Conservation (phyloP, 2,329 filamentous ascomycete species). For the Dichotomopilus funicola region DNA sequence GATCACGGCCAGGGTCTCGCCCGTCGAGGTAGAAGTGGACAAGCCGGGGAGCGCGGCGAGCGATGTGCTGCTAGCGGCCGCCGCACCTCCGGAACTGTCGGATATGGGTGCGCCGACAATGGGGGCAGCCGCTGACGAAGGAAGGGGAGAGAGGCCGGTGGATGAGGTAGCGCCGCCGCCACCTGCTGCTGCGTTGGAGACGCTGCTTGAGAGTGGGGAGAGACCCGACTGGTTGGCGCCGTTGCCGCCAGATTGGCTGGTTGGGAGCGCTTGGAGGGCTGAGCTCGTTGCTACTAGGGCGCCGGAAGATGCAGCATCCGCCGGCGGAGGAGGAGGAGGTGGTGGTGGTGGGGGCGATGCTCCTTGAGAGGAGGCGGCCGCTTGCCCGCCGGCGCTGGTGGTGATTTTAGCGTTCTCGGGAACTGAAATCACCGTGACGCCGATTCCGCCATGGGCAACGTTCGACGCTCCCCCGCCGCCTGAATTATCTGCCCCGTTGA, state of each 20-base stretch:
- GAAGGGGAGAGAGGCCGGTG: too few relatives aligned
- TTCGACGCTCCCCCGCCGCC: not conserved
- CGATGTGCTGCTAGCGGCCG: not conserved
- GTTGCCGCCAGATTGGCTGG: not conserved
- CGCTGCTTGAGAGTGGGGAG: not conserved
- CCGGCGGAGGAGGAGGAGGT: not conserved
- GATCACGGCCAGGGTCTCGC: too few relatives aligned
- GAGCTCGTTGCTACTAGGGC: too few relatives aligned
- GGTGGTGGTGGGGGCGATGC: not conserved
- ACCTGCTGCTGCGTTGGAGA: not conserved
- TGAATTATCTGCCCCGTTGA: conserved; percentile 8
- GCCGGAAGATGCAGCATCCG: not conserved
- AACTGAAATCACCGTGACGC: conserved; percentile 19
- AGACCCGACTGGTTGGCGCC: not conserved
- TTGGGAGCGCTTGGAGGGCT: not conserved
- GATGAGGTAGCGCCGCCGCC: conserved; percentile 2
- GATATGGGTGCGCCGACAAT: conserved; percentile 7
- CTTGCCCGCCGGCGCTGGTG: not conserved
- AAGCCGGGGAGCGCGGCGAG: conserved; percentile 15
- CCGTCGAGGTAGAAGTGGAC: conserved; percentile 5
- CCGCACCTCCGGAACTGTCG: conserved; percentile 4
- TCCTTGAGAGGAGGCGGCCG: not conserved
- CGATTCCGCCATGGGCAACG: conserved; percentile 19
- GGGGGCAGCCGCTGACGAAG: not conserved
- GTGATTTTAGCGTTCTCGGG: conserved; percentile 14